A percentile compares a stretch with the other conserved stretches of the same genome.
Evolutionary conservation across 805 yeast genomes (phyloP).

Genomic region (Suhomyces canberraensis): DNA sequence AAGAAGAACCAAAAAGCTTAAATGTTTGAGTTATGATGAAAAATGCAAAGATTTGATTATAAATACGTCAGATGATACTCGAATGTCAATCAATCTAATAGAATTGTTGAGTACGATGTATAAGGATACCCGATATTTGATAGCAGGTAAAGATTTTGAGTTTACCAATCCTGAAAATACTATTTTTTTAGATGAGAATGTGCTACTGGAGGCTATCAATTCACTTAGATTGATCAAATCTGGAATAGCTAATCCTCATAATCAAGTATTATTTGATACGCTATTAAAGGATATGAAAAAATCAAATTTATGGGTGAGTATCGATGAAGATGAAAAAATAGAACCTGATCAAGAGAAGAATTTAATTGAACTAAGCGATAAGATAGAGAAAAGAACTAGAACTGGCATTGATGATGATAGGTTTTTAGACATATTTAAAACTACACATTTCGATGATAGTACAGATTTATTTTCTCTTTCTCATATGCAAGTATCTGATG

Average conservation of each 20-base stretch:
- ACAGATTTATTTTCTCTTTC: conserved; percentile 7
- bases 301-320: not conserved
- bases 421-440: conserved; percentile 16
- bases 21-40: conserved; percentile 13
- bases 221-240: not conserved
- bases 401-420: conserved; percentile 7
- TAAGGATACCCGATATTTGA: conserved; percentile 2
- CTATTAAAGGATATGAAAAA: conserved; percentile 1
- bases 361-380: no score
- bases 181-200: not conserved
- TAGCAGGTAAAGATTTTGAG: not conserved
- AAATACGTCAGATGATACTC: conserved; percentile 22
- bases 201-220: not conserved
- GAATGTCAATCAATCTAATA: conserved; percentile 31
- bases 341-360: not conserved
- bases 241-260: conserved; percentile 1
- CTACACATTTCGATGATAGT: not conserved
- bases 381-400: not conserved
- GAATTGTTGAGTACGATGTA: conserved; percentile 26
- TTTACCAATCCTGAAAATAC: not conserved
- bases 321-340: not conserved
- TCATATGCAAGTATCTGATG: conserved; percentile 30
- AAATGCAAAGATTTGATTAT: conserved; percentile 15
- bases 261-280: not conserved
- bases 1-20: conserved; percentile 13